Percentiles rank a stretch among this genome's conserved stretches.
Evolutionary conservation across 2,329 filamentous ascomycete genomes (phyloP).

Genomic region (Ceratocystis cubensis): DNA sequence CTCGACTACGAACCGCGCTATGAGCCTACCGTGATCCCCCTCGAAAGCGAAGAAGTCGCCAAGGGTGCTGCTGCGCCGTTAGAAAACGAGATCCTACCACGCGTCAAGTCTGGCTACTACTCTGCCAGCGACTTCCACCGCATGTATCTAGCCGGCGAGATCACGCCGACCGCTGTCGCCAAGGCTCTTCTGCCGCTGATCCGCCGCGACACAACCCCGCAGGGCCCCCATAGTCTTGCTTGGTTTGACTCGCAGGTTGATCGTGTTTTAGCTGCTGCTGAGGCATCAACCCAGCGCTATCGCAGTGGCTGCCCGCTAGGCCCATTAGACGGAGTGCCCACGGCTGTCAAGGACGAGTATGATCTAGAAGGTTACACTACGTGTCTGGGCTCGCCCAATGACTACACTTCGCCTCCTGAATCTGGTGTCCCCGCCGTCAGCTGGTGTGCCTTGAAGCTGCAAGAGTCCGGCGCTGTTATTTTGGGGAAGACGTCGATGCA

Average conservation of each 20-base stretch:
- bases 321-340: conserved; percentile 58
- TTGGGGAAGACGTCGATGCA: conserved; percentile 67
- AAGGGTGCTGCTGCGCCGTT: conserved; percentile 1
- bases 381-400: conserved; percentile 48
- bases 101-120: conserved; percentile 24
- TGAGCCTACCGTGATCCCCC: conserved; percentile 36
- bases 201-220: conserved; percentile 29
- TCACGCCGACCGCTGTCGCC: conserved; percentile 37
- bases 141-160: conserved; percentile 33
- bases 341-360: conserved; percentile 65
- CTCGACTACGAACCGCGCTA: conserved; percentile 38
- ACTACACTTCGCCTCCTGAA: conserved; percentile 40
- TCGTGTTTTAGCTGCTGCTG: conserved; percentile 33
- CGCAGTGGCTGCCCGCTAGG: conserved; percentile 46
- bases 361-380: conserved; percentile 62
- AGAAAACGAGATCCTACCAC: conserved; percentile 10
- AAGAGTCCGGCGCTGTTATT: conserved; percentile 58
- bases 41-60: conserved; percentile 27
- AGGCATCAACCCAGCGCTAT: conserved; percentile 36
- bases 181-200: conserved; percentile 36
- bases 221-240: conserved; percentile 32
- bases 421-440: conserved; percentile 36
- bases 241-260: conserved; percentile 36
- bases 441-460: conserved; percentile 58
- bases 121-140: conserved; percentile 36